phyloP scores from a whole-genome alignment of 2,329 filamentous ascomycete genomes.

The Penicillium sp. region DNA sequence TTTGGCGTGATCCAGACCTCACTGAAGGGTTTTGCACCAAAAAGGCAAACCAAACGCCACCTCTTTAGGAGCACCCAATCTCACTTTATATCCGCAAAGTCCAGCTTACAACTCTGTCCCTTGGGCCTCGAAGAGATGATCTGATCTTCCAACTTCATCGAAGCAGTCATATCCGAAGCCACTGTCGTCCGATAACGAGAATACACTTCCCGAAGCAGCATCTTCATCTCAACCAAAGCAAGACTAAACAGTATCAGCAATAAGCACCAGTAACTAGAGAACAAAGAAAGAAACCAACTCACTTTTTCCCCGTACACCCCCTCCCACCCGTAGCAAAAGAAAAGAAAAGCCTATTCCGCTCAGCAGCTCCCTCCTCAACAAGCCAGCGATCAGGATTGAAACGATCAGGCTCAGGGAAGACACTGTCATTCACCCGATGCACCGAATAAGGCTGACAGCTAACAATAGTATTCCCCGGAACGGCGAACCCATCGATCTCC shows the following conservation, averaged over 20 bases:
- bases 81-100: conserved; percentile 19
- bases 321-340: conserved; percentile 65
- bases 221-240: conserved; percentile 67
- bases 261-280: conserved; percentile 1
- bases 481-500: conserved; percentile 36
- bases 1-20: too few species aligned
- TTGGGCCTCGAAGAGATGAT: conserved; percentile 64
- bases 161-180: conserved; percentile 54
- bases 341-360: conserved; percentile 59
- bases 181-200: conserved; percentile 53
- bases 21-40: too few species aligned
- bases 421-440: conserved; percentile 29
- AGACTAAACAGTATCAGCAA: conserved; percentile 42
- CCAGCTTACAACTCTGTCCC: conserved; percentile 58
- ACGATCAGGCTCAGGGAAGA: conserved; percentile 32
- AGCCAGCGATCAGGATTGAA: conserved; percentile 38
- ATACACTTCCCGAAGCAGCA: conserved; percentile 62
- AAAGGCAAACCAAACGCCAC: too few species aligned
- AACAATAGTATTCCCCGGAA: conserved; percentile 39
- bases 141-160: conserved; percentile 66
- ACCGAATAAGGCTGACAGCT: conserved; percentile 41
- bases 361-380: conserved; percentile 30
- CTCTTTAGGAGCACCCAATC: neutral
- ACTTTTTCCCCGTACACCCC: conserved; percentile 59
- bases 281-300: conserved; percentile 35